Evolutionary conservation across 345 rosid genomes (phyloP), one percentile per base, ranked within the genome.

Genomic region (Boechera divaricarpa): DNA sequence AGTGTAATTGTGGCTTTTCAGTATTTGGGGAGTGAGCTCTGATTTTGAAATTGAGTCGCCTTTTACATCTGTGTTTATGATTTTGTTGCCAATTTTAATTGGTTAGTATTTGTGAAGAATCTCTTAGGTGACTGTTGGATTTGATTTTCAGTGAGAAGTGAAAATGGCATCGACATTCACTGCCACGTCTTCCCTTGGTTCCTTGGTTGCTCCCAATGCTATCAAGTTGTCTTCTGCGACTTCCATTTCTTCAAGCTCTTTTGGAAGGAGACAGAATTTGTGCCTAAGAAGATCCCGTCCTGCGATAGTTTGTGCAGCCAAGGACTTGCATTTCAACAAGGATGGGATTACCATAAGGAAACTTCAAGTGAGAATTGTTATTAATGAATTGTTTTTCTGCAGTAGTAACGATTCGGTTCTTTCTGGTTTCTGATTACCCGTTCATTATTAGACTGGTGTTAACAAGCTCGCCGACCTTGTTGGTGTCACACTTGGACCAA

Each of bases 381-480:
- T n/a, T 52, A 55, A 5, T 15, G 28, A 1, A 26, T 36, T 56
- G 7, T 11, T 63, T 41, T 7, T 24, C 7, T 1, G 13, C 9
- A 8, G 9, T 36, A 10, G 4, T 5, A 21, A 16, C 12, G 18
- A 4, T 33, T 15, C 29, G 39, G 31, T 62, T 49, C 1, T 21
- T 21, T 18, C 47, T 42, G 1, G 49, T 61, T 61, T 39, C 11
- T 39, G 32, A 61, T 61, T 61, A 3, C 1, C 21, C 0, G 10
- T 3, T 61, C 39, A 54, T 72, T 39, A 49, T 66, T 82, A 91
- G 99, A 87, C 75, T 55, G 99, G 99, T 76, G 99, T 92, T 24
- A 95, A 95, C 87, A 92, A 91, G 85, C 99, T 95, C 49, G 99
- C 99, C 2, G 98, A 95, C 83, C 79, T 95, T 57, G 99, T 95